phyloP scores from a whole-genome alignment of 139 green algal species.

The Astrephomene gubernaculifera region DNA sequence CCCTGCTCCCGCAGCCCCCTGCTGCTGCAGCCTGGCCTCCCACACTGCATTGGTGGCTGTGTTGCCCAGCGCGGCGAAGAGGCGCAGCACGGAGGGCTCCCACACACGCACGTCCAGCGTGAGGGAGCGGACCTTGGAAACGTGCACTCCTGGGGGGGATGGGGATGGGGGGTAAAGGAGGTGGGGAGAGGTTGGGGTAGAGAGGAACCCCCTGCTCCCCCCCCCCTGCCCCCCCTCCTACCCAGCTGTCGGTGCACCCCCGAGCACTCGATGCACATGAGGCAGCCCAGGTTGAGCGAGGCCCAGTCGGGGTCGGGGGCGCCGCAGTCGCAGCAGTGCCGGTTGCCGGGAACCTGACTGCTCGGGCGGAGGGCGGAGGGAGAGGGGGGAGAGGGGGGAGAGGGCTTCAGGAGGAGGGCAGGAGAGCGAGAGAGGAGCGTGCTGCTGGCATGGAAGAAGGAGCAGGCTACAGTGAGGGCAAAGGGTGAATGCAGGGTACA shows the following conservation, averaged over 20 bases:
- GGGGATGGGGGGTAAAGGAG: neutral
- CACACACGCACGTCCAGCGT: slow-evolving; percentile 82
- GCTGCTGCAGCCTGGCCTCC: slow-evolving; percentile 44
- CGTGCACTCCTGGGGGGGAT: slow-evolving; percentile 67
- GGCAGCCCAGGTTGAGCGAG: slow-evolving; percentile 88
- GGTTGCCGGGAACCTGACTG: slow-evolving; percentile 74
- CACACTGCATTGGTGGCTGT: slow-evolving; percentile 49
- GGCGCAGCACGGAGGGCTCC: slow-evolving; percentile 31
- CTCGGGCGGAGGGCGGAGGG: neutral
- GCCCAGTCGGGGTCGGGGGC: slow-evolving; percentile 89
- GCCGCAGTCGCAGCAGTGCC: slow-evolving; percentile 87
- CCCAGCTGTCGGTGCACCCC: slow-evolving; percentile 91
- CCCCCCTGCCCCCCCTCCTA: neutral
- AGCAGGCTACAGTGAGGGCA: too few species aligned
- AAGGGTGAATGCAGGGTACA: too few species aligned
- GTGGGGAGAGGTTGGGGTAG: neutral
- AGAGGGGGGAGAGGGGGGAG: neutral
- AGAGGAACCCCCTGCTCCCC: slow-evolving; percentile 60
- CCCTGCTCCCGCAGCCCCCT: neutral
- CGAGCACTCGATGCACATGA: slow-evolving; percentile 94
- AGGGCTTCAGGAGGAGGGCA: too few species aligned
- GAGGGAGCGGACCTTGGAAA: slow-evolving; percentile 82
- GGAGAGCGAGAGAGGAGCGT: too few species aligned
- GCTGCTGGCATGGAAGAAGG: too few species aligned
- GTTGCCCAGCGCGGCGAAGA: slow-evolving; percentile 48